Base-by-base conservation (phyloP, 306 rosid genomes). In the apple (Malus domestica) region DNA sequence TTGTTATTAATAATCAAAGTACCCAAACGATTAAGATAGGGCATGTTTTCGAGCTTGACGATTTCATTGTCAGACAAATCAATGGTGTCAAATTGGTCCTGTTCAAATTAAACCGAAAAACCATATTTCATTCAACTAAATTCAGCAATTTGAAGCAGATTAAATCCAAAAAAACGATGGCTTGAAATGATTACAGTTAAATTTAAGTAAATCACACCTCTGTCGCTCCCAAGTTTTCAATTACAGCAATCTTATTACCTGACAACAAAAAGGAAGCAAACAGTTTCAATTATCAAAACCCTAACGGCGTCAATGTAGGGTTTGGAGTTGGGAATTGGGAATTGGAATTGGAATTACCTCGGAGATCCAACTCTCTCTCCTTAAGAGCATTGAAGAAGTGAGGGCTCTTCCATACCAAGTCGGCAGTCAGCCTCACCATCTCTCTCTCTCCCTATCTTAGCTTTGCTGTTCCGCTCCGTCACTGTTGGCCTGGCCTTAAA, bases 31-130 rank as follows among this genome's bases (percentile, higher is more conserved):
- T 89, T 91, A 73, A 94, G 98, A 81, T 81, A 79, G 7, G 98
- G 98, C 23, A 94, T 57, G 65, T 92, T 94, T 70, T 94, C 98
- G 62, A 94, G 88, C 88, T 92, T 94, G 40, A 94, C 98, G 79
- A 94, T 90, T 86, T 94, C 98, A 71, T 94, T 94, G 85, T 90
- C 98, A 72, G 97, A 94, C 75, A 94, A 81, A 80, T 94, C 98
- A 58, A 94, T 80, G 51, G 97, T 86, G 82, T 94, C 98, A 80
- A 94, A 94, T 88, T 94, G 98, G 82, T 92, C 98, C 98, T 93
- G 96, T 71, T 15, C 69, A 75, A 38, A 78, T 54, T 27, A 10
- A 74, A 60, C 4, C 11, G 35, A 58, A 22, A 32, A 30, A 11
- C 67, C 0, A 27, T 61, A 27, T 27, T 1, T 30, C 30, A 27